Conservation (phyloP, 1,139 yeast species). For the Yamadazyma dushanensis region DNA sequence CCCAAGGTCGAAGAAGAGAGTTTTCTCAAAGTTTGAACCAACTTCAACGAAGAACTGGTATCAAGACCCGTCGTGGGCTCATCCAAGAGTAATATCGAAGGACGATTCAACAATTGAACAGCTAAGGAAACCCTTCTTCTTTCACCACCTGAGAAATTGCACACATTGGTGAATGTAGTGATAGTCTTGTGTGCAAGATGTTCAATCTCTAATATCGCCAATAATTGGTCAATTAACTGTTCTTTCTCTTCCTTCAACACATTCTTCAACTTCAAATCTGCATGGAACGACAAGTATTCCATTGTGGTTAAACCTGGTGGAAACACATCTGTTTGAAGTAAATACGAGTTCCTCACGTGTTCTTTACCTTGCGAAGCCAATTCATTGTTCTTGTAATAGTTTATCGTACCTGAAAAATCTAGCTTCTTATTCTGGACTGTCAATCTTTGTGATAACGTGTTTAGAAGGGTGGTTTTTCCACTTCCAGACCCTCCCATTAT, state of each 20-base stretch:
- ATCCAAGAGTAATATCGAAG: conserved; percentile 75
- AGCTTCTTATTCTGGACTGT: conserved; percentile 33
- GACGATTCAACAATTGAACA: conserved; percentile 72
- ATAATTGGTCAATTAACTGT: conserved; percentile 55
- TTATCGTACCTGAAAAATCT: conserved; percentile 28
- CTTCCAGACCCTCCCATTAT: conserved; percentile 86
- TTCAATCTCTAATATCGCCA: conserved; percentile 59
- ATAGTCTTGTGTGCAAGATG: conserved; percentile 62
- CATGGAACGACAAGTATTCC: conserved; percentile 70
- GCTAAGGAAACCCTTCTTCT: conserved; percentile 77
- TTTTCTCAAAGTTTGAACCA: conserved; percentile 63
- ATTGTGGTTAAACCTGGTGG: conserved; percentile 69
- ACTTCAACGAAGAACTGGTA: conserved; percentile 68
- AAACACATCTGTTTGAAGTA: conserved; percentile 74
- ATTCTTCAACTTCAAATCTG: conserved; percentile 58
- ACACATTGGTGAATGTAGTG: conserved; percentile 17
- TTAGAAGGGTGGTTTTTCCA: conserved; percentile 81
- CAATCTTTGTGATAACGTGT: conserved; percentile 66
- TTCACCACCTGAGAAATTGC: conserved; percentile 74
- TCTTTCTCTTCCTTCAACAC: conserved; percentile 42
- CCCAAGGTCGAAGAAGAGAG: conserved; percentile 48
- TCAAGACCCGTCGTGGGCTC: conserved; percentile 92
- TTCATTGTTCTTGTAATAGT: conserved; percentile 9
- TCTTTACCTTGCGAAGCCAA: conserved; percentile 6
- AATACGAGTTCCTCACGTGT: conserved; percentile 58